Base-by-base conservation (phyloP, 2,329 filamentous ascomycete species). In the Triangularia setosa region DNA sequence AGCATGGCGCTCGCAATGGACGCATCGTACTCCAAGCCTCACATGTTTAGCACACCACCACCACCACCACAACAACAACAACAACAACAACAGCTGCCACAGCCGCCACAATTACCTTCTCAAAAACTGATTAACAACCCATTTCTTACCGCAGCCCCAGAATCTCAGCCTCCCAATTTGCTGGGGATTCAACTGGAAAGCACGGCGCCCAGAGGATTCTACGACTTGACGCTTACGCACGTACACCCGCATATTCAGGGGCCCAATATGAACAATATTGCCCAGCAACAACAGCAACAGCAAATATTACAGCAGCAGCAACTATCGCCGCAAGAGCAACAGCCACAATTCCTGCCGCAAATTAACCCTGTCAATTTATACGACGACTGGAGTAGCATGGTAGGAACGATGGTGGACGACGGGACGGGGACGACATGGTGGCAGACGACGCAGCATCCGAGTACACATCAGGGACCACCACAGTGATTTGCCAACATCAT, bases 361-460 rank as follows among this genome's bases (percentile, higher is more conserved):
- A 27, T 64, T n/a, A 16, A 21, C 7, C 60, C 65, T 7, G 54
- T 66, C 14, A 68, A 61, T 33, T 12, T 70, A 3, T 70, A 66
- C 44, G 68, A 72, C 21, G 70, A 72, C 60, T 72, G 71, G 71
- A 71, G 69, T 55, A 69, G 67, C 33, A 16, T 71, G 21, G 67
- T 69, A 3, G 66, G 67, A 1, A 72, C 70, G 2, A 62, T 72
- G 3, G 68, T 71, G 21, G 69, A 71, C 23, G 69, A 76, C 67
- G 62, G 69, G 62, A 53, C 69, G 11, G 61, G 68, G 62, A 56
- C 69, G 12, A 33, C 30, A 33, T 71, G 64, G 9, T 70, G 69
- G 69, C 67, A 69, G n/a, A 60, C 62, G 14, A 30, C 58, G 8
- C 33, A 24, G 58, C 27, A 60, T 63, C 63, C 18, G 7, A 21